These are phyloP conservation scores for Raddia guianensis DNA, from an alignment of 176 grass and related monocot species.

Conservation along the genomic window DNA sequence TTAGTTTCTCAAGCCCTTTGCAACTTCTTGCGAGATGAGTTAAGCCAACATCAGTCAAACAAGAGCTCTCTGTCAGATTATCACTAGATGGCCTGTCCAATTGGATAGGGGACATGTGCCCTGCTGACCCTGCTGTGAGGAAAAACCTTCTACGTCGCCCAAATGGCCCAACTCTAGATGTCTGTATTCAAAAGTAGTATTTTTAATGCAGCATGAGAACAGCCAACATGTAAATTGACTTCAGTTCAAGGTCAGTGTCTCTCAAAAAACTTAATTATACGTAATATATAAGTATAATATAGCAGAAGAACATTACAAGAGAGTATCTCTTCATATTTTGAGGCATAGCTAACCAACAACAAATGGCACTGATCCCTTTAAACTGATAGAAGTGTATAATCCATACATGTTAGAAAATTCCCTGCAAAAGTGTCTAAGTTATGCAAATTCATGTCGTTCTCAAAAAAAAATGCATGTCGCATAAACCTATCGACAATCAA, in stretches of 20 bases:
- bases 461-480: background rate
- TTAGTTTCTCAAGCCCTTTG: slow-evolving; percentile 79
- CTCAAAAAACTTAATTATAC: background rate
- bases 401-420: background rate
- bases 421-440: background rate
- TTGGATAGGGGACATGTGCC: slow-evolving; percentile 15
- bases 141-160: slow-evolving; percentile 19
- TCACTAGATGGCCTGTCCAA: slow-evolving; percentile 12
- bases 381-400: background rate
- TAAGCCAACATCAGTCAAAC: slow-evolving; percentile 76
- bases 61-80: slow-evolving; percentile 43
- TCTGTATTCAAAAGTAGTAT: slow-evolving; percentile 45
- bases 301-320: background rate
- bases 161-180: background rate
- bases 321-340: background rate
- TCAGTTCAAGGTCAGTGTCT: background rate
- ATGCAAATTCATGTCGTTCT: background rate
- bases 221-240: background rate
- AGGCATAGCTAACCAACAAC: background rate
- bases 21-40: slow-evolving; percentile 55
- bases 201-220: slow-evolving; percentile 12
- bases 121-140: too few relatives aligned
- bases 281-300: background rate
- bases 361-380: background rate
- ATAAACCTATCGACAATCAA: background rate